These are phyloP conservation scores for Rubia balearica DNA, from an alignment of 305 asterid species.

Conservation along the genomic window DNA sequence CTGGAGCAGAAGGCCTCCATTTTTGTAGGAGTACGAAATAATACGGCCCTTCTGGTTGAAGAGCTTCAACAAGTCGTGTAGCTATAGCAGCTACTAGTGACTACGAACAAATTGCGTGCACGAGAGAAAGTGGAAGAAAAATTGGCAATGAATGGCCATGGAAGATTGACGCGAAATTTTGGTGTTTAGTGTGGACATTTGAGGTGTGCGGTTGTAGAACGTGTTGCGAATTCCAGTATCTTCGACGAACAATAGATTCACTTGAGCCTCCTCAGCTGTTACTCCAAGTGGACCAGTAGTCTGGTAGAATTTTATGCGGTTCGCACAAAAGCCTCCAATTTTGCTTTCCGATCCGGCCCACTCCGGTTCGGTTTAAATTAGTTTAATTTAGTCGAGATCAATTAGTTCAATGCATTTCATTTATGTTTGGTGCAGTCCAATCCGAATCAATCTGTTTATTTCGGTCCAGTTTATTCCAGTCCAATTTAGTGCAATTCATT, in stretches of 20 bases:
- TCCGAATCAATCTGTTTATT: no score
- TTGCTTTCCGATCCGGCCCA: no score
- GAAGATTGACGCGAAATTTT: slow-evolving; percentile 5
- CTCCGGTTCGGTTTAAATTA: no score
- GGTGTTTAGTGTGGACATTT: background rate
- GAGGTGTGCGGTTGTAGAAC: slow-evolving; percentile 43
- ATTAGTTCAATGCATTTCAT: no score
- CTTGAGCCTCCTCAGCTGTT: no score
- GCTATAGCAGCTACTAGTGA: no score
- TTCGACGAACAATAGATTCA: no score
- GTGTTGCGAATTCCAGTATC: slow-evolving; percentile 43
- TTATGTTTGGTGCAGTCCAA: no score
- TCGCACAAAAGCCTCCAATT: background rate
- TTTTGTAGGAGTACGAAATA: slow-evolving; percentile 8
- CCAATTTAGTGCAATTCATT: no score
- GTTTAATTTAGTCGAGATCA: no score
- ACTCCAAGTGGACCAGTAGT: background rate
- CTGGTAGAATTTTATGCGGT: background rate
- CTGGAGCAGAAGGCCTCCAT: slow-evolving; percentile 56
- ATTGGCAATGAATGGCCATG: background rate
- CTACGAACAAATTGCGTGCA: background rate
- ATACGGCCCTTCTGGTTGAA: background rate
- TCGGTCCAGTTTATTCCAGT: no score
- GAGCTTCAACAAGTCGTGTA: background rate
- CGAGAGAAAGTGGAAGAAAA: background rate